Conservation (phyloP, 176 grass and related monocot species). For the Themeda triandra region DNA sequence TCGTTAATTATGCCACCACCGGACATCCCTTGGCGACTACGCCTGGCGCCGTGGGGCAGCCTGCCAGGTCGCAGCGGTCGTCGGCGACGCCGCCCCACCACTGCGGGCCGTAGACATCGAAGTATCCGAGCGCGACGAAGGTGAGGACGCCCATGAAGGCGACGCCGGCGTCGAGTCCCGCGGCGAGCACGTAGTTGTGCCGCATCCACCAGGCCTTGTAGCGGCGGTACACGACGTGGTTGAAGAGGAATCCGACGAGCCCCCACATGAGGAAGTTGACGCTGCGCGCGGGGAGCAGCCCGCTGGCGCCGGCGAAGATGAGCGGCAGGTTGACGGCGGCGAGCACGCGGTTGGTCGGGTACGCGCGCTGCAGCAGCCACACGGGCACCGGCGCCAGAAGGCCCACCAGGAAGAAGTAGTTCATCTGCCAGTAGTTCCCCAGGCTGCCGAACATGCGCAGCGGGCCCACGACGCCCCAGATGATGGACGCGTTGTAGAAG, state of each 20-base stretch:
- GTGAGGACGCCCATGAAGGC: conserved; percentile 65
- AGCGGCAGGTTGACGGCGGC: conserved; percentile 58
- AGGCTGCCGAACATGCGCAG: conserved; percentile 63
- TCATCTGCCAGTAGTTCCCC: conserved; percentile 51
- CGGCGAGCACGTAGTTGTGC: conserved; percentile 65
- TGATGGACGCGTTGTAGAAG: conserved; percentile 83
- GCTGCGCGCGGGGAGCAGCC: conserved; percentile 41
- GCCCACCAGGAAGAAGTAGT: conserved; percentile 66
- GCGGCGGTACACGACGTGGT: conserved; percentile 38
- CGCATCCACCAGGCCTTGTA: conserved; percentile 59
- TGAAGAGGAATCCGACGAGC: conserved; percentile 46
- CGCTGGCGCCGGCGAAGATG: conserved; percentile 38
- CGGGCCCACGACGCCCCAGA: conserved; percentile 84
- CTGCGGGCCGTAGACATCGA: conserved; percentile 34
- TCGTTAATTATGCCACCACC: background rate
- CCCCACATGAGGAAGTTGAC: conserved; percentile 70
- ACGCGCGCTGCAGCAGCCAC: conserved; percentile 37
- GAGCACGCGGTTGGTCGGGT: conserved; percentile 43
- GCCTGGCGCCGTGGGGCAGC: conserved; percentile 48
- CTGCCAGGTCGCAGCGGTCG: conserved; percentile 52
- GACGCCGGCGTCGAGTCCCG: conserved; percentile 42
- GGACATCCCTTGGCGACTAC: conserved; percentile 45
- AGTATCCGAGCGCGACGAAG: conserved; percentile 44
- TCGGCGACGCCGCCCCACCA: conserved; percentile 60
- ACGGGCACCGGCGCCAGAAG: conserved; percentile 44